phyloP scores from a whole-genome alignment of 352 stramenopile genomes.

The Pythium chondricola region DNA sequence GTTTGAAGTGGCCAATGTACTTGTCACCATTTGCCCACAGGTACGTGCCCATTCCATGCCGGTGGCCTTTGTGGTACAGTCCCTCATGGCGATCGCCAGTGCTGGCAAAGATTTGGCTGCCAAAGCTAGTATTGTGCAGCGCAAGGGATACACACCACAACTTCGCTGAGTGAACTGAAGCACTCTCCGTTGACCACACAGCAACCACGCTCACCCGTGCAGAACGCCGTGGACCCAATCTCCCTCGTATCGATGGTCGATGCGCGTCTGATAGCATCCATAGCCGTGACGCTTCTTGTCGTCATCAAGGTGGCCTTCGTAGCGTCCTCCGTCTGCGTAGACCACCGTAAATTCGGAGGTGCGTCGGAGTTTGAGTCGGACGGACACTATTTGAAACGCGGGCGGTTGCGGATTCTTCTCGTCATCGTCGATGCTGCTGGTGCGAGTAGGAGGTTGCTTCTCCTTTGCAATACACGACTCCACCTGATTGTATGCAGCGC shows the following conservation, averaged over 20 bases:
- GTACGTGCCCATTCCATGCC: slow-evolving; percentile 79
- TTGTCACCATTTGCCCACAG: slow-evolving; percentile 88
- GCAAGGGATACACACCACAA: too few relatives aligned
- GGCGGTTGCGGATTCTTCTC: slow-evolving; percentile 15
- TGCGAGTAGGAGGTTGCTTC: too few relatives aligned
- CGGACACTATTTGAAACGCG: slow-evolving; percentile 39
- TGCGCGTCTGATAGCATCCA: slow-evolving; percentile 41
- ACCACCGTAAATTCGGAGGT: slow-evolving; percentile 25
- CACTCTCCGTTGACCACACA: too few relatives aligned
- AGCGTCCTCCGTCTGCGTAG: slow-evolving; percentile 67
- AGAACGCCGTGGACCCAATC: slow-evolving; percentile 78
- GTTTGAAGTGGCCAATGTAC: slow-evolving; percentile 80
- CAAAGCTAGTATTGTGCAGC: slow-evolving; percentile 67
- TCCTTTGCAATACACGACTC: neutral
- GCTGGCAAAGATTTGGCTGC: slow-evolving; percentile 73
- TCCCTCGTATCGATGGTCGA: slow-evolving; percentile 71
- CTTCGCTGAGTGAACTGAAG: too few relatives aligned
- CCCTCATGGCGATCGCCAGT: slow-evolving; percentile 84
- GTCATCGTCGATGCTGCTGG: slow-evolving; percentile 6
- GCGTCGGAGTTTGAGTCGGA: slow-evolving; percentile 34
- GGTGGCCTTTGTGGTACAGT: slow-evolving; percentile 82
- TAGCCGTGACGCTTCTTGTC: slow-evolving; percentile 51
- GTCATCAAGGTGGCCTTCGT: slow-evolving; percentile 49
- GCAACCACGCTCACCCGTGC: slow-evolving; percentile 77
- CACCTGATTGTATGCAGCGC: slow-evolving; percentile 17